phyloP scores from a whole-genome alignment of 768 basidiomycete genomes.

The Pleurotus giganteus region DNA sequence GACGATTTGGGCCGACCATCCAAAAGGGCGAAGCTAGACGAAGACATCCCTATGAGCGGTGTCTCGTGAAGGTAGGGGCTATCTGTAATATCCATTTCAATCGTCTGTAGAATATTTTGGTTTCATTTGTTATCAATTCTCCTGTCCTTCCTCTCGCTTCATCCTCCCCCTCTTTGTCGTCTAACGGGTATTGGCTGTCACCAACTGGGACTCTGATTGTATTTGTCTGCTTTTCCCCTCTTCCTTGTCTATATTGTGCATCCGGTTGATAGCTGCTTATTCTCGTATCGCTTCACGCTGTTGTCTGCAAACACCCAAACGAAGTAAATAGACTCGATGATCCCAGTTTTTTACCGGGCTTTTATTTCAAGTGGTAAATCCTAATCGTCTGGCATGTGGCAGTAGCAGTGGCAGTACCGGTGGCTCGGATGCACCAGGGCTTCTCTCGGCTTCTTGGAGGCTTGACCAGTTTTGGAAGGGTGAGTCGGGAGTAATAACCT shows the following conservation, averaged over 20 bases:
- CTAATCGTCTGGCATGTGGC: conserved; percentile 4
- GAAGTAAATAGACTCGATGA: not conserved
- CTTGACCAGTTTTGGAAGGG: not conserved
- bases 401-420: too few relatives aligned
- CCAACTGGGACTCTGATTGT: conserved; percentile 22
- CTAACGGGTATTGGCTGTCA: conserved; percentile 9
- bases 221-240: conserved; percentile 23
- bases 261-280: conserved; percentile 13
- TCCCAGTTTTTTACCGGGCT: too few relatives aligned
- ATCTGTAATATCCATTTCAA: conserved; percentile 18
- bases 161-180: not conserved
- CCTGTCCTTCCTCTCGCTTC: not conserved
- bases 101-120: conserved; percentile 33
- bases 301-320: not conserved
- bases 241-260: conserved; percentile 17
- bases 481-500: not conserved
- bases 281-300: conserved; percentile 1
- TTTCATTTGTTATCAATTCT: conserved; percentile 6
- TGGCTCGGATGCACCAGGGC: not conserved
- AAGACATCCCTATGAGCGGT: conserved; percentile 39
- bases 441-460: not conserved
- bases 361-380: conserved; percentile 8
- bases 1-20: conserved; percentile 47
- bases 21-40: conserved; percentile 75
- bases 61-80: conserved; percentile 50